Evolutionary conservation across 805 yeast species (phyloP), one percentile per base, ranked within the genome.

Genomic region (Suhomyces emberorum): DNA sequence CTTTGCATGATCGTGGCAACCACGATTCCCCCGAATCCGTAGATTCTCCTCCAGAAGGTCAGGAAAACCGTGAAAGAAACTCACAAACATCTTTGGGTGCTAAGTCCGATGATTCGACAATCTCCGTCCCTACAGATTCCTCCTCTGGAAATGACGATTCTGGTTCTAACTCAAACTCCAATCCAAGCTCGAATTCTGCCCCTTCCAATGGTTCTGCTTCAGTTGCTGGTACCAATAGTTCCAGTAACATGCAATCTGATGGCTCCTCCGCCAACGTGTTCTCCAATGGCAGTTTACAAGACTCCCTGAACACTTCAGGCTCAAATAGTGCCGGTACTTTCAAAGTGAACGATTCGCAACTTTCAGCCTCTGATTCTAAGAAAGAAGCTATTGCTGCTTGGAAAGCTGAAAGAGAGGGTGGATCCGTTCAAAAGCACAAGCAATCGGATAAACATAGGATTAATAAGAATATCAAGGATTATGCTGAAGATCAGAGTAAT

Each of bases 401-500:
- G 6, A 7, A 23, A 23, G n/a, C 26, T 7, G 12, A n/a, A 5
- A 22, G 21, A 14, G 7, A 15, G 20, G 23, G 11, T n/a, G 20
- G 32, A 4, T 9, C 23, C 16, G 24, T 4, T n/a, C 27, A 4
- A 11, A 17, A 30, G 15, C 24, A 30, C 24, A 40, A 25, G 3
- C 30, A 26, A 18, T 16, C 22, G 7, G 33, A 22, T 7, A 15
- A 23, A 25, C 12, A 25, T 32, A 21, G 35, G 10, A 40, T 37
- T 28, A 38, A 25, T 32, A 21, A 33, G 10, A 40, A 38, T 28
- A 38, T 40, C 32, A 45, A 38, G 26, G 38, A 32, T 21, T 50
- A 43, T 27, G 44, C 53, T 8, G 42, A 44, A 27, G 54, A 51
- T 31, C 54, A 51, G 42, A 43, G 53, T 21, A 37, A 37, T 23